Conservation (phyloP, 805 yeast species). For the Tetrapisispora pingtungensis region DNA sequence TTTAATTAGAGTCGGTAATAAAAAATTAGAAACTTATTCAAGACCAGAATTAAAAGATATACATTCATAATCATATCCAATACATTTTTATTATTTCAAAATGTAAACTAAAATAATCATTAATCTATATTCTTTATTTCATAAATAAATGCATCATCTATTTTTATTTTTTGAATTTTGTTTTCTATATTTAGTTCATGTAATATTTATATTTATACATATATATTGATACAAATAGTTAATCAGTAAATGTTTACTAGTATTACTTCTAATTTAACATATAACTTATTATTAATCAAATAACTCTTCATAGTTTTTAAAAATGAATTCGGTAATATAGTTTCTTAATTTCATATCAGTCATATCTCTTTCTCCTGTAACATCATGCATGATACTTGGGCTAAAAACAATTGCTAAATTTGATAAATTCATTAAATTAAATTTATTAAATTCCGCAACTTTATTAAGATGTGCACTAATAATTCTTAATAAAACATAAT, state of each 20-base stretch:
- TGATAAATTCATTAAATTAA: conserved; percentile 73
- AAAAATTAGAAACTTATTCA: conserved; percentile 61
- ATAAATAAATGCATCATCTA: too few species aligned
- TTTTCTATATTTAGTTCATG: too few species aligned
- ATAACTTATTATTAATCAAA: not conserved
- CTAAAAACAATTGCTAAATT: conserved; percentile 90
- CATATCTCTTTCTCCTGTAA: conserved; percentile 71
- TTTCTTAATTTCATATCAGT: conserved; percentile 75
- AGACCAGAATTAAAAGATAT: conserved; percentile 61
- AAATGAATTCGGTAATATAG: conserved; percentile 62
- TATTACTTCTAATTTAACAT: too few species aligned
- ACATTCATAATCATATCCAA: conserved; percentile 16
- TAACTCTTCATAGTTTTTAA: not conserved
- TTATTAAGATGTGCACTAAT: conserved; percentile 56
- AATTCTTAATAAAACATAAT: conserved; percentile 44
- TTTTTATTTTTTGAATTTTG: too few species aligned
- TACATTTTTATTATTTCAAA: too few species aligned
- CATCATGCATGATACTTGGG: conserved; percentile 78
- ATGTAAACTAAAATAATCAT: too few species aligned
- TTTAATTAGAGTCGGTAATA: conserved; percentile 64
- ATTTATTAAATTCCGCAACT: conserved; percentile 42
- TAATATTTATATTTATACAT: too few species aligned
- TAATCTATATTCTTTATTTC: too few species aligned
- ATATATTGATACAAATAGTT: too few species aligned
- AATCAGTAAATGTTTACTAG: too few species aligned